Evolutionary conservation across 331 rosid genomes (phyloP), one percentile per base, ranked within the genome.

Genomic region (Quercus tomentella): DNA sequence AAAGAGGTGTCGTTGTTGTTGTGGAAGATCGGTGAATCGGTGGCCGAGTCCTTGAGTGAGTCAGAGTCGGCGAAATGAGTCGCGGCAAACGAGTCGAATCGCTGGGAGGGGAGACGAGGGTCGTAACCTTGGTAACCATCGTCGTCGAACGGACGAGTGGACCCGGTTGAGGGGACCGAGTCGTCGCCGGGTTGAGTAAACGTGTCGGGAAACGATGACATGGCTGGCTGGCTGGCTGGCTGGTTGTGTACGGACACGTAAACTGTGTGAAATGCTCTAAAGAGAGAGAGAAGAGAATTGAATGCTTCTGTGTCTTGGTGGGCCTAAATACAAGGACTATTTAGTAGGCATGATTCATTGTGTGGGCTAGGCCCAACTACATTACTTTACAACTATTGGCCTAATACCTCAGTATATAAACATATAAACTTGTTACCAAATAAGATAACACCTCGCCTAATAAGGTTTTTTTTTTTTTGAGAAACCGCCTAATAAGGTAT

Each of bases 81-180:
- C 3, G 45, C 67, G 33, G 79, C 62, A 73, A 67, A 26, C 31
- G 83, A 84, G 31, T 77, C 86, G 56, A 74, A 83, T 14, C 49
- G 77, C 75, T 69, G 77, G 73, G 82, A 82, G 14, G 74, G 31
- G 12, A 73, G 72, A 21, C 77, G 67, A 17, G 83, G 73, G 43
- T 74, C 83, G 72, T 82, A 74, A 49, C 85, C 87, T n/a, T 43
- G n/a, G 45, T 68, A 76, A 41, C 74, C 80, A 6, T 76, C 81
- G 76, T 77, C 78, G 62, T 71, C 85, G 74, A 77, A 73, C 3
- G 81, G 89, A 20, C 73, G 85, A 81, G 74, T 80, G n/a, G 81
- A 72, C 15, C 56, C 86, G 17, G 80, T 22, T 26, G 63, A 1
- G 35, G 83, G 79, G 61, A 70, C 79, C 9, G 85, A 56, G 70